A percentile compares a stretch with the other conserved stretches of the same genome.
Conservation (phyloP, 2,329 filamentous ascomycete species). For the Microsporum audouinii region DNA sequence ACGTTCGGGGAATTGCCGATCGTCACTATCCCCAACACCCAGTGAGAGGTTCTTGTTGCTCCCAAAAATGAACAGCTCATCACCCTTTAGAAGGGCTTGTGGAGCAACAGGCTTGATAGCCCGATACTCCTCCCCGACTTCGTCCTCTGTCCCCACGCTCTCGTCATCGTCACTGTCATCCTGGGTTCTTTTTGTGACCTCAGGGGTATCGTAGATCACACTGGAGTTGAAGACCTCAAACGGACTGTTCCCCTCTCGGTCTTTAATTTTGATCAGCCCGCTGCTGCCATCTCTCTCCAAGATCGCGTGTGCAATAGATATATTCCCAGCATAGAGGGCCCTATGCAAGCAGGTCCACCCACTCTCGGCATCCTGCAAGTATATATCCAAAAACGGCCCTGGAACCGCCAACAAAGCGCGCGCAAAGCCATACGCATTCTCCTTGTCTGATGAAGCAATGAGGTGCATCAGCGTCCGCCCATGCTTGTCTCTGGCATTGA, state of each 20-base stretch:
- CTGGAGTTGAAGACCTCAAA: constrained; percentile 87
- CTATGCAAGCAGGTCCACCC: constrained; percentile 94
- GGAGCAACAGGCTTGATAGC: constrained; percentile 21
- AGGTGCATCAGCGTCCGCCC: constrained; percentile 78
- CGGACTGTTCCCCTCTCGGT: constrained; percentile 85
- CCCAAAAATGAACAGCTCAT: constrained; percentile 87
- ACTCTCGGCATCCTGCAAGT: constrained; percentile 77
- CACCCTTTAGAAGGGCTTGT: constrained; percentile 45
- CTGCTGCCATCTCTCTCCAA: constrained; percentile 63
- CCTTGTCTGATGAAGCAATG: constrained; percentile 62
- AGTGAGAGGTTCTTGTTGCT: constrained; percentile 93
- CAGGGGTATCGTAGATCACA: constrained; percentile 49
- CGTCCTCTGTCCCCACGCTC: constrained; percentile 34
- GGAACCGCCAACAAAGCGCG: constrained; percentile 70
- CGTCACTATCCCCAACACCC: constrained; percentile 89
- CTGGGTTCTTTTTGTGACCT: constrained; percentile 33
- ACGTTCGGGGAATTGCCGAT: constrained; percentile 84
- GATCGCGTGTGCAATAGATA: constrained; percentile 71
- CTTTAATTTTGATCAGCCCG: constrained; percentile 85
- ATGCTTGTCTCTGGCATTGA: constrained; percentile 73
- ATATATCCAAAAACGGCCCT: constrained; percentile 57
- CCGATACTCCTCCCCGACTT: constrained; percentile 32
- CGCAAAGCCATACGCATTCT: constrained; percentile 62
- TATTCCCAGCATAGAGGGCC: constrained; percentile 79
- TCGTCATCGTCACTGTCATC: constrained; percentile 38